Base-by-base conservation (phyloP, 768 basidiomycete genomes). In the Steccherinum ochraceum region DNA sequence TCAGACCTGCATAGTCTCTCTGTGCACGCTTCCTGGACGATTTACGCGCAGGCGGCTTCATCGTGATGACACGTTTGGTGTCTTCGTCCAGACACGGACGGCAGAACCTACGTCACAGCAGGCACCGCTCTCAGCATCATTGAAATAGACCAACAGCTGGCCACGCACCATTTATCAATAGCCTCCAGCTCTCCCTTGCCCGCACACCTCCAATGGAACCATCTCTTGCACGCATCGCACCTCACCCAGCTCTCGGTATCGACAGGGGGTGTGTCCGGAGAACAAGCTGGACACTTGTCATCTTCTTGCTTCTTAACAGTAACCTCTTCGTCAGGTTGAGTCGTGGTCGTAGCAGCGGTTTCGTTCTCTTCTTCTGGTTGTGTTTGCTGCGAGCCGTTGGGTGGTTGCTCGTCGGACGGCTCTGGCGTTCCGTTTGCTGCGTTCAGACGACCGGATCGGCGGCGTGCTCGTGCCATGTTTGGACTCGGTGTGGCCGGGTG, bases 201-300 rank as follows among this genome's bases (percentile, higher is more conserved):
- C 12, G 78, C 85, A 66, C 89, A 91, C 52, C 78, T 72, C 86
- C 88, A 92, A 61, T 91, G 88, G 63, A 81, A 91, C 89, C 88
- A 91, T 24, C 71, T 77, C 67, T 84, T 84, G 72, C 87, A 90
- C 19, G 77, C 76, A 59, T 91, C 89, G 63, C 91, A 93, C 55
- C 81, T 70, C 50, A 93, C 81, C 91, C 90, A 93, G 59, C 72
- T 80, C 56, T 89, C 86, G 63, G 84, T 84, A 54, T 80, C 77
- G 47, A 68, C 72, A 2, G 69, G 59, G 10, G 64, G 55, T 35
- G 68, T 62, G 42, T 65, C 64, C 45, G 72, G 71, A 62, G 30
- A 7, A 16, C 81, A 83, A 11, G 79, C 76, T 12, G 81, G 81
- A 59, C 81, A 83, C 46, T 44, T 57, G 20, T 68, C 70, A 52